phyloP scores from a whole-genome alignment of 148 eudicot genomes.

The Limonium bicolor region DNA sequence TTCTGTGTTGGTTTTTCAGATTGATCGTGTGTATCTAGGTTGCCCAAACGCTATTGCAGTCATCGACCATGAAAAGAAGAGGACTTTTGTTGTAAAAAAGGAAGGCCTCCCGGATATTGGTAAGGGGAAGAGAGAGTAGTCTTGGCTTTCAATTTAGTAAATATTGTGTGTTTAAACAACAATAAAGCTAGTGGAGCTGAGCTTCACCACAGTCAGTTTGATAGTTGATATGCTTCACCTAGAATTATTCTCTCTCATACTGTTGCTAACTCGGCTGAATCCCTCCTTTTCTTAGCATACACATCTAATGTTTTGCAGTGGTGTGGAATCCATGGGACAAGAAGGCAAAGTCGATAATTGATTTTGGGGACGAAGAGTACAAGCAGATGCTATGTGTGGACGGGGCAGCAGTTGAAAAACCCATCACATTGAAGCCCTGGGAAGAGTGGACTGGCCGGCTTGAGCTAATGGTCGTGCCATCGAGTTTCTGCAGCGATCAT shows the following conservation, averaged over 20 bases:
- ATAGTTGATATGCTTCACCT: too few relatives aligned
- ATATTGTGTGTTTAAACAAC: too few relatives aligned
- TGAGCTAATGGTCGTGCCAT: slow-evolving; percentile 44
- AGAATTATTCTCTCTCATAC: too few relatives aligned
- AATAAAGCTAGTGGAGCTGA: too few relatives aligned
- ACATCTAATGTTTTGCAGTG: too few relatives aligned
- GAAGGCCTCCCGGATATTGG: slow-evolving; percentile 91
- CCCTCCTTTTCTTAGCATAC: too few relatives aligned
- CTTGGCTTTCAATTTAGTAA: too few relatives aligned
- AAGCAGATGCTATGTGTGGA: slow-evolving; percentile 79
- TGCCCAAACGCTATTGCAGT: slow-evolving; percentile 44
- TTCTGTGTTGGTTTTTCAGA: slow-evolving; percentile 16
- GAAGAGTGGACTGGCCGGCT: slow-evolving; percentile 79
- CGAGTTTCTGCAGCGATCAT: slow-evolving; percentile 57
- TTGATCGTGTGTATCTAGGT: slow-evolving; percentile 66
- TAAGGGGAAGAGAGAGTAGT: too few relatives aligned
- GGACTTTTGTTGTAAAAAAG: slow-evolving; percentile 52
- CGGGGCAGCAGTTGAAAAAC: slow-evolving; percentile 62
- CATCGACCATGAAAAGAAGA: slow-evolving; percentile 67
- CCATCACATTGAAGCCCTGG: slow-evolving; percentile 65
- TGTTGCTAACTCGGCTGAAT: too few relatives aligned
- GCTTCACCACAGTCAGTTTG: too few relatives aligned
- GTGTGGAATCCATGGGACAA: slow-evolving; percentile 97
- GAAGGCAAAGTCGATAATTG: slow-evolving; percentile 63
- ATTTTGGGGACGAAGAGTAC: slow-evolving; percentile 77